Percentiles rank a stretch among this genome's conserved stretches.
Conservation (phyloP, 805 yeast genomes). For the Schizosaccharomyces cryophilus region DNA sequence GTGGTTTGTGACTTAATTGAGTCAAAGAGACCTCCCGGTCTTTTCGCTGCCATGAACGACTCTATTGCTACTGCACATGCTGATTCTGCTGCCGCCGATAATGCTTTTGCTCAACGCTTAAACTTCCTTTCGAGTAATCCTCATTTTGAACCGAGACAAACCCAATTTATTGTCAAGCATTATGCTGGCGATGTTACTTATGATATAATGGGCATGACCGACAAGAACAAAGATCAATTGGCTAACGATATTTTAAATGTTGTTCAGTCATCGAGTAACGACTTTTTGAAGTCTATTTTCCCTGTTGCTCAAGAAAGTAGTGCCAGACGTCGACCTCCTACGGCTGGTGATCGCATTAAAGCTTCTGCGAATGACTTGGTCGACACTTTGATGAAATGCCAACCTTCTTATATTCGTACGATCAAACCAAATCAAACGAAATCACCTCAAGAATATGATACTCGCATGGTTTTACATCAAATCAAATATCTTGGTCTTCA, state of each 20-base stretch:
- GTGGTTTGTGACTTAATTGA: constrained; percentile 93
- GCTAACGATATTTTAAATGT: constrained; percentile 68
- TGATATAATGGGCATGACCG: constrained; percentile 74
- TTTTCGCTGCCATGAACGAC: constrained; percentile 88
- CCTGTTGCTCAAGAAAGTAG: constrained; percentile 43
- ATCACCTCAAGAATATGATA: constrained; percentile 73
- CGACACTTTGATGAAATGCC: constrained; percentile 68
- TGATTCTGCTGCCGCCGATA: constrained; percentile 88
- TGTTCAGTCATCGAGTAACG: constrained; percentile 43
- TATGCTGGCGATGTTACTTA: constrained; percentile 97
- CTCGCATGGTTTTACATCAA: constrained; percentile 77
- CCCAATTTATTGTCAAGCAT: constrained; percentile 75
- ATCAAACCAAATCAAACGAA: constrained; percentile 90
- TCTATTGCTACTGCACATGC: constrained; percentile 97
- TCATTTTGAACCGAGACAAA: constrained; percentile 70
- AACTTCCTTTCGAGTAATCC: constrained; percentile 60
- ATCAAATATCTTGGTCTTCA: constrained; percentile 85
- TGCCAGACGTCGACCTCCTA: constrained; percentile 66
- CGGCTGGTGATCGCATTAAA: constrained; percentile 88
- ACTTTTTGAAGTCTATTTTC: constrained; percentile 34
- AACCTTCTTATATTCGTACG: constrained; percentile 89
- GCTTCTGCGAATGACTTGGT: constrained; percentile 74
- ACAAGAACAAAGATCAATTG: constrained; percentile 86
- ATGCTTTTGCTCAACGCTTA: constrained; percentile 76
- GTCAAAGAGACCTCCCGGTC: constrained; percentile 80